Conservation (phyloP, 345 rosid species). For the Linum usitatissimum region DNA sequence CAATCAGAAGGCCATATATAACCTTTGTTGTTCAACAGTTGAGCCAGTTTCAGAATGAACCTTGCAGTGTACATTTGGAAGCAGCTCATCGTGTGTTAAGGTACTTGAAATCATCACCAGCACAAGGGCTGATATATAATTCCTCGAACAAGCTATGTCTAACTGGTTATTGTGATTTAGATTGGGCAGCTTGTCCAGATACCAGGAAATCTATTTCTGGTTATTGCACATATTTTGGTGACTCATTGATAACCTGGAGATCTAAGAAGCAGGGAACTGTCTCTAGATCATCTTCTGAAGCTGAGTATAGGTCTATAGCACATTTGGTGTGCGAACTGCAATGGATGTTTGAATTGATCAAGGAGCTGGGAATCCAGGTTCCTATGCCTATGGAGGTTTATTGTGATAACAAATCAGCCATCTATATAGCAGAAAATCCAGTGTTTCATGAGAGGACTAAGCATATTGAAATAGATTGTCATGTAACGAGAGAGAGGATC, state of each 20-base stretch:
- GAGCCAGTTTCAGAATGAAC: background rate
- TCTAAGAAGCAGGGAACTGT: background rate
- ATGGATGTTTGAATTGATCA: background rate
- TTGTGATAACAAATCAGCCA: background rate
- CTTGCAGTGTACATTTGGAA: background rate
- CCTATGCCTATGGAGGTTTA: background rate
- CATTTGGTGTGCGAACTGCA: background rate
- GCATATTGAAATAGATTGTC: background rate
- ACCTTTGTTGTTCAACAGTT: background rate
- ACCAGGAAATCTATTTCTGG: background rate
- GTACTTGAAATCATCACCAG: background rate
- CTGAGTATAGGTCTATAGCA: background rate
- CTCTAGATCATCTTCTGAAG: background rate
- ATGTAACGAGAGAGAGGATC: background rate
- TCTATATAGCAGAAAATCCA: background rate
- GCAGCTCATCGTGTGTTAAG: background rate
- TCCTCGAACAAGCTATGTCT: background rate
- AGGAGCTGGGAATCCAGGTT: background rate
- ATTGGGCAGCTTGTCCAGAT: no score
- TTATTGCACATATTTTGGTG: background rate
- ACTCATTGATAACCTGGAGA: background rate
- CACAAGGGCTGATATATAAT: background rate
- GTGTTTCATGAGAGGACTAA: background rate
- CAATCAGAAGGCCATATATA: background rate
- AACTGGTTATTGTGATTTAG: background rate